Percentiles rank a stretch among this genome's conserved stretches.
phyloP scores from a whole-genome alignment of 2,329 filamentous ascomycete species.

The Curvularia hawaiiensis region DNA sequence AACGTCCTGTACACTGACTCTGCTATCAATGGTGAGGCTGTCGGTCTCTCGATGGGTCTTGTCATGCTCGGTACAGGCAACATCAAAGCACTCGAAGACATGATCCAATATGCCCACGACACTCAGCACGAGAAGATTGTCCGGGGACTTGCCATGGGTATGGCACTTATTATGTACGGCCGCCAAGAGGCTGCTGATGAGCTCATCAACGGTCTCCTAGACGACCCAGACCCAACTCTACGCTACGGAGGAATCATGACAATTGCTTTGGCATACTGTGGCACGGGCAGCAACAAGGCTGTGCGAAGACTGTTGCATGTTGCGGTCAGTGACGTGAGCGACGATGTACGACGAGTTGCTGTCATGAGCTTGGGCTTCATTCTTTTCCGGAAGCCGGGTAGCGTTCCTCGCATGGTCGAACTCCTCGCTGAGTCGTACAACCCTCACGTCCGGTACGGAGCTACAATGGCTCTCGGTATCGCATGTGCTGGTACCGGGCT shows the following conservation, averaged over 20 bases:
- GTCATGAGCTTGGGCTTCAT: constrained; percentile 99
- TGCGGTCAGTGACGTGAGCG: constrained; percentile 96
- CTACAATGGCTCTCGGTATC: constrained; percentile 97
- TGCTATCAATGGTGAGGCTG: constrained; percentile 94
- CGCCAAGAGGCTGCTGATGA: constrained; percentile 94
- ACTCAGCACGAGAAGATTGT: constrained; percentile 99
- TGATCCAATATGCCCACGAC: constrained; percentile 97
- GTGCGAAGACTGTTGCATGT: constrained; percentile 94
- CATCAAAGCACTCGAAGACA: constrained; percentile 88
- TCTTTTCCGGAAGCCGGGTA: constrained; percentile 95
- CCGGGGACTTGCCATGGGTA: constrained; percentile 90
- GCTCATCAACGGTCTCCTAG: constrained; percentile 89
- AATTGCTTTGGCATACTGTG: constrained; percentile 96
- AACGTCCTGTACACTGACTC: constrained; percentile 90
- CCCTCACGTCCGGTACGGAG: constrained; percentile 95
- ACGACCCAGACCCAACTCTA: constrained; percentile 90
- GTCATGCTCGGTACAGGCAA: constrained; percentile 99
- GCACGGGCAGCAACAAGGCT: constrained; percentile 97
- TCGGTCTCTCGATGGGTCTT: constrained; percentile 93
- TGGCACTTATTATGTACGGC: constrained; percentile 98
- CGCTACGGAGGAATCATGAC: constrained; percentile 98
- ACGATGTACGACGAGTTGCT: constrained; percentile 93
- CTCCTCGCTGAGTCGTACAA: constrained; percentile 98
- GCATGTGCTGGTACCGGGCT: constrained; percentile 96
- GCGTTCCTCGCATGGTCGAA: constrained; percentile 98